A percentile compares a stretch with the other conserved stretches of the same genome.
phyloP scores from a whole-genome alignment of 805 yeast species.

The Yarrowia keelungensis region DNA sequence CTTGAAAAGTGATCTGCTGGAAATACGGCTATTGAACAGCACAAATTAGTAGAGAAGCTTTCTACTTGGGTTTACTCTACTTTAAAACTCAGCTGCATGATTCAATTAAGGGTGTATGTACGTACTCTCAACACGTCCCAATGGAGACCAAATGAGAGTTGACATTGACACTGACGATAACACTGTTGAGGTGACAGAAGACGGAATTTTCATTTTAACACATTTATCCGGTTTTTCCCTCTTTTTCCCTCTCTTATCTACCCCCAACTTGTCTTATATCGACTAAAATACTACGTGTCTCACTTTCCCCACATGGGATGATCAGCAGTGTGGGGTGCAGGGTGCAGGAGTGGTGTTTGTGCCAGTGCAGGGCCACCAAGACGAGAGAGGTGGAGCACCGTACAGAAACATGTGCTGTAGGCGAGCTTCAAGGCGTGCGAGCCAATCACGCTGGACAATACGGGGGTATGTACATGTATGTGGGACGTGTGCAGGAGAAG shows the following conservation, averaged over 20 bases:
- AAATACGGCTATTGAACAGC: background rate
- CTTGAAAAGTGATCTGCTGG: no score
- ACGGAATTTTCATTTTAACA: background rate
- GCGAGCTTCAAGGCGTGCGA: background rate
- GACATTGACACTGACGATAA: no score
- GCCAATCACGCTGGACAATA: background rate
- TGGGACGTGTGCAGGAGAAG: constrained; percentile 19
- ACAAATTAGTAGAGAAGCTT: no score
- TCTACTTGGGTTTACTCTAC: no score
- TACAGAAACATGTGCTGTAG: background rate
- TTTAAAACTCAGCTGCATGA: no score
- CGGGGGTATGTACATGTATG: constrained; percentile 19
- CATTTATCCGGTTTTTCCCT: background rate
- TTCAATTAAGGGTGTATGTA: no score
- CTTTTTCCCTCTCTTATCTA: background rate
- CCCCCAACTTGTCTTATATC: background rate
- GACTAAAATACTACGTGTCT: constrained; percentile 11
- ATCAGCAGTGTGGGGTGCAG: constrained; percentile 38
- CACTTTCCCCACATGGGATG: constrained; percentile 26
- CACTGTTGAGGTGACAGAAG: no score
- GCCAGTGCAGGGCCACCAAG: no score
- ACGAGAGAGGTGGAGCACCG: no score
- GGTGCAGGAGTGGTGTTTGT: background rate
- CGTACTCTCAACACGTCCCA: no score
- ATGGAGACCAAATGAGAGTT: no score